These are phyloP conservation scores for Cadophora sp. DNA, from an alignment of 2,329 filamentous ascomycete species.

Conservation along the genomic window DNA sequence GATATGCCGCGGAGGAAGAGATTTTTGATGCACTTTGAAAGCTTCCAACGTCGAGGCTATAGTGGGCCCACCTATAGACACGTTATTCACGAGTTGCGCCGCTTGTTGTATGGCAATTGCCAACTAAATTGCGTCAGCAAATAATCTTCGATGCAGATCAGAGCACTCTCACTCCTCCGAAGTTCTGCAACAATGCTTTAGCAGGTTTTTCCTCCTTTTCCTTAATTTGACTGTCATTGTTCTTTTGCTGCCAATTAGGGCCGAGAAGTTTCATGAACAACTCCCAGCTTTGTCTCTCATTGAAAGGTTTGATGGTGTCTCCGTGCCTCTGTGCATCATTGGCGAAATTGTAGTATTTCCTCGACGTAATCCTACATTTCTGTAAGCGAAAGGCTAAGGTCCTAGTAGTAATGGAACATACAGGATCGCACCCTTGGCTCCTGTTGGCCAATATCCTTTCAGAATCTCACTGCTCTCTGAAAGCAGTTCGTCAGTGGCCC, in stretches of 20 bases:
- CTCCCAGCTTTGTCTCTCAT: slow-evolving; percentile 31
- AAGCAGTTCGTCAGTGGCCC: not conserved
- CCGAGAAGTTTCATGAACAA: slow-evolving; percentile 34
- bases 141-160: not conserved
- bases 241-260: slow-evolving; percentile 18
- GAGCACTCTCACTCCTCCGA: not conserved
- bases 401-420: not conserved
- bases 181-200: not conserved
- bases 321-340: slow-evolving; percentile 33
- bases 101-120: slow-evolving; percentile 34
- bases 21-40: slow-evolving; percentile 25
- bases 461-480: slow-evolving; percentile 27
- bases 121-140: not conserved
- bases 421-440: slow-evolving; percentile 35
- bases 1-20: slow-evolving; percentile 19
- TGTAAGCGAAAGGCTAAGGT: not conserved
- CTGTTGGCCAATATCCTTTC: slow-evolving; percentile 38
- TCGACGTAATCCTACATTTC: slow-evolving; percentile 31
- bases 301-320: slow-evolving; percentile 35
- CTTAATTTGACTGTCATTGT: not conserved
- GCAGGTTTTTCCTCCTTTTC: not conserved
- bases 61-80: slow-evolving; percentile 17
- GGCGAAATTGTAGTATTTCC: slow-evolving; percentile 41
- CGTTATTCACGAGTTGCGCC: slow-evolving; percentile 24
- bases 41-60: slow-evolving; percentile 24